Evolutionary conservation across 805 yeast genomes (phyloP), one percentile per base, ranked within the genome.

Genomic region (Danielia reshetovae): DNA sequence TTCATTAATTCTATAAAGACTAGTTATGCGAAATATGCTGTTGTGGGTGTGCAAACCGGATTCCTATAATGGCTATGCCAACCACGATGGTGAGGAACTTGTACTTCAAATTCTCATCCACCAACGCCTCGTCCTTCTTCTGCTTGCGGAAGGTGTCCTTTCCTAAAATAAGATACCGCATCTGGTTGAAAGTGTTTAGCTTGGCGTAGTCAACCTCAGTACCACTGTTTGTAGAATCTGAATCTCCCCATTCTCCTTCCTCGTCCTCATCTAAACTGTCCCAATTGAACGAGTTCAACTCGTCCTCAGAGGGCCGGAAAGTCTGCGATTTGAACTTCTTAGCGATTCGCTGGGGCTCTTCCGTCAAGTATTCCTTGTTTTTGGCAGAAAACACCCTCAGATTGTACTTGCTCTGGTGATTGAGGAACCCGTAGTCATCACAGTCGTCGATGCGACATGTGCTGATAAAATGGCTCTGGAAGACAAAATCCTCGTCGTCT

Each of bases 31-130:
- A 16, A 10, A 18, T 8, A 5, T 26, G 30, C 32, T 29, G 43
- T 10, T 37, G 49, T 9, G 45, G 54, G 28, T 39, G 44, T 19
- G 70, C 60, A 37, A 65, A 60, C 36, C 59, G 55, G 25, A 65
- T 46, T 1, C 69, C 71, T 26, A 68, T 49, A 25, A 68, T 59
- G 39, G 62, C 51, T 4, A 68, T 67, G 13, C 72, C 72, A 25
- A 68, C 47, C 7, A 70, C 66, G 23, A 68, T 57, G 29, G 68
- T 60, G 27, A 68, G 52, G 35, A 68, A 68, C 46, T 65, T 68
- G 42, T 62, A 63, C 49, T 61, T 64, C 38, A 68, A 51, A 24
- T 54, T 49, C 42, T 68, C 73, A 32, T 68, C 72, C 21, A 60
- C 66, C 23, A 59, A 44, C 12, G 43, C 38, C 22, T 53, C 59